These are phyloP conservation scores for Pholiota microspora DNA, from an alignment of 768 basidiomycete species.

Conservation along the genomic window DNA sequence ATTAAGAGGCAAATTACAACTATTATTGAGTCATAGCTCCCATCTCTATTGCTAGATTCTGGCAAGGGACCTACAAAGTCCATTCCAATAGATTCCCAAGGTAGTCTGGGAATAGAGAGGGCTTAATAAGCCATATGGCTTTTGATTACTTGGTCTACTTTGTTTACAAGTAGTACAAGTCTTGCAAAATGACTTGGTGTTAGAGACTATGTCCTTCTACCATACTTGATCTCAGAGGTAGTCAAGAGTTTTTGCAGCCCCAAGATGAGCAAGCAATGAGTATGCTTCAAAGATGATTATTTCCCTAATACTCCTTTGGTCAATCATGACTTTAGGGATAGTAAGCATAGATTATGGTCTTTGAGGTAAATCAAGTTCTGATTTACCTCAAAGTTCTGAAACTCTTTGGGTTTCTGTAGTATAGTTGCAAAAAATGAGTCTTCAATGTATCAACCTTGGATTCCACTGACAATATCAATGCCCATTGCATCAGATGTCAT, in stretches of 20 bases:
- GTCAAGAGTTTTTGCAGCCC: conserved; percentile 28
- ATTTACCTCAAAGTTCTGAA: conserved; percentile 18
- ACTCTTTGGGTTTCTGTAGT: conserved; percentile 12
- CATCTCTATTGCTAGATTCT: conserved; percentile 17
- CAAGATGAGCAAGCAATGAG: conserved; percentile 36
- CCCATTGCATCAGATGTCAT: no score
- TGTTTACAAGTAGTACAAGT: conserved; percentile 21
- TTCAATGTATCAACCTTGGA: conserved; percentile 9
- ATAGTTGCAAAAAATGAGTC: conserved; percentile 21
- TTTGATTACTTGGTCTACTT: conserved; percentile 23
- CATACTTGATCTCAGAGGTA: conserved; percentile 33
- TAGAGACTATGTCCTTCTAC: conserved; percentile 34
- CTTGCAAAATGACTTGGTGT: conserved; percentile 27
- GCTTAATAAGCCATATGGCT: conserved; percentile 24
- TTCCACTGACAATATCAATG: conserved; percentile 4
- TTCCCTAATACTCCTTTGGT: conserved; percentile 23
- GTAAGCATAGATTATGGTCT: conserved; percentile 18
- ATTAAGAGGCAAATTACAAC: conserved; percentile 28
- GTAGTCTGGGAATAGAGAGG: conserved; percentile 23
- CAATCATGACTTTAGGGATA: conserved; percentile 21
- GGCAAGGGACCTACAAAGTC: conserved; percentile 20
- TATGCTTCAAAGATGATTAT: conserved; percentile 36
- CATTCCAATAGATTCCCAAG: conserved; percentile 24
- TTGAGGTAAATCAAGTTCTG: conserved; percentile 19
- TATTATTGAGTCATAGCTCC: conserved; percentile 22